Base-by-base conservation (phyloP, 129 eudicot genomes). In the Lactuca saligna region DNA sequence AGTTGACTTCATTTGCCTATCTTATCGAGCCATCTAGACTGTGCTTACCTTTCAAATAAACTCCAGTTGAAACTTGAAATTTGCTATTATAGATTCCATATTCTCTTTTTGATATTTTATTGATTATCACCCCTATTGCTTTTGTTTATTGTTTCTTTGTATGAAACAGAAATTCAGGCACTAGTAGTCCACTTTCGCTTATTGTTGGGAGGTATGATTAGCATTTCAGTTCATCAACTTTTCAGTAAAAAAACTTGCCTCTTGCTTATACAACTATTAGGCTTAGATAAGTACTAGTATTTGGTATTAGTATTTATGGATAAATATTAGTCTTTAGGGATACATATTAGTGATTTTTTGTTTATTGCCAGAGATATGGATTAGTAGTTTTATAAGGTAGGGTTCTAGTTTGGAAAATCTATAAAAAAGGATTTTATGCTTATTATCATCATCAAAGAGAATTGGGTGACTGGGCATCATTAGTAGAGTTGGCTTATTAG, bases 101-200 rank as follows among this genome's bases (percentile, higher is more conserved):
- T 10, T 72, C 6, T 72, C 8, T 7, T 71, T 16, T 10, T 33
- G 25, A 17, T 25, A 38, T 38, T 0, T 54, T 0, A 44, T 31
- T 48, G 11, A 50, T 75, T 37, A 51, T 12, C 39, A 7, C 16
- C 56, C 42, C 33, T 17, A 16, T 32, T 64, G 10, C 62, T 68
- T 49, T 20, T 65, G 17, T 10, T 56, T 7, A 16, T 46, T 33
- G 2, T 57, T 69, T 33, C 10, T 58, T 60, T 65, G 42, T 71
- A 35, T 67, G 10, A 13, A 76, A 66, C 80, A 93, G 99, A 77
- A 80, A 83, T 61, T 71, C 86, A 58, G 89, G 81, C 61, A 80
- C 84, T 46, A 86, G 82, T 20, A 83, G 92, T 68, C 99, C 99
- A 15, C 88, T 93, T 68, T 89, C 97, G 55, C 86, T 89, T 32